Base-by-base conservation (phyloP, 345 rosid species). In the Combretum micranthum region DNA sequence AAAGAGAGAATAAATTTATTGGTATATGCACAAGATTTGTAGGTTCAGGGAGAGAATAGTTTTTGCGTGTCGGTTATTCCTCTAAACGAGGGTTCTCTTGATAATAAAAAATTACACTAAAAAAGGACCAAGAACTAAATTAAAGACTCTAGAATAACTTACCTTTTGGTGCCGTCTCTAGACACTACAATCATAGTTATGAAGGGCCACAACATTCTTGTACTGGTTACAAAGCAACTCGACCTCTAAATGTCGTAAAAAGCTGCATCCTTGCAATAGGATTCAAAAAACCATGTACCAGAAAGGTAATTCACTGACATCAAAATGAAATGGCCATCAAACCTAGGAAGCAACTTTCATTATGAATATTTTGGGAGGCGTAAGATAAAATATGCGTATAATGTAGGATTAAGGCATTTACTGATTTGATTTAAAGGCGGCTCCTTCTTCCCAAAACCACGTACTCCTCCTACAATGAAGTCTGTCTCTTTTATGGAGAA, bases 311-410 rank as follows among this genome's bases (percentile, higher is more conserved):
- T 51, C 53, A 61, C 32, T 50, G 47, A 64, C 53, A 60, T 64
- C 63, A 66, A 62, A 73, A 26, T 45, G 25, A 19, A 52, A 50
- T 49, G 56, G 67, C 61, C 52, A 50, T 54, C 82, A 58, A 51
- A 94, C 99, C 97, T 94, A 97, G 60, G 96, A 90, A 74, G 97
- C 99, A 81, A 94, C 93, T 79, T 94, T 94, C 99, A 94, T 94
- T 71, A 87, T 94, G 72, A 94, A 94, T 73, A 94, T 94, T 18
- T n/a, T n/a, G n/a, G n/a, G n/a, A n/a, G n/a, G n/a, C n/a, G n/a
- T n/a, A n/a, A n/a, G n/a, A n/a, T n/a, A n/a, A n/a, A n/a, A n/a
- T n/a, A n/a, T n/a, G n/a, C n/a, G n/a, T n/a, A n/a, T n/a, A n/a
- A n/a, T n/a, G n/a, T n/a, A n/a, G n/a, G n/a, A n/a, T n/a, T n/a